A percentile compares a stretch with the other conserved stretches of the same genome.
phyloP scores from a whole-genome alignment of 192 early-diverging fungal genomes.

The Coemansia sp. region DNA sequence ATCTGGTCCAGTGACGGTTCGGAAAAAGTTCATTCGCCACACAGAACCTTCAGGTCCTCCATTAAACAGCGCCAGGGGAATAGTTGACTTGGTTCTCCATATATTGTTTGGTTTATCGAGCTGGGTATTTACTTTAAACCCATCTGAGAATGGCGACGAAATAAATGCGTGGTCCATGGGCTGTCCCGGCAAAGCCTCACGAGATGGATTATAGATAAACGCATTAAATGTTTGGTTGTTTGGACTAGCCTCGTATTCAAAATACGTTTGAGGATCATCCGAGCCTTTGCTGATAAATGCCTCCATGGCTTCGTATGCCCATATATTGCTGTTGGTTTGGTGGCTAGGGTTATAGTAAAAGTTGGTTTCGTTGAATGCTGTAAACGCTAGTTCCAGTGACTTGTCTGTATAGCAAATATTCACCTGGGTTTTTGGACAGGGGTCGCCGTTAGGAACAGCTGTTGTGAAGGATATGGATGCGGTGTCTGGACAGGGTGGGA shows the following conservation, averaged over 20 bases:
- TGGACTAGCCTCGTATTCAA: conserved; percentile 49
- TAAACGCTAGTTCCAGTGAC: conserved; percentile 31
- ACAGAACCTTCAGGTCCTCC: conserved; percentile 27
- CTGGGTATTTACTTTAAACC: conserved; percentile 35
- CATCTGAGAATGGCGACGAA: conserved; percentile 39
- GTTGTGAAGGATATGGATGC: too few species aligned
- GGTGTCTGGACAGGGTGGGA: too few species aligned
- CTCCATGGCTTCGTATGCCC: conserved; percentile 53
- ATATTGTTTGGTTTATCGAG: conserved; percentile 20
- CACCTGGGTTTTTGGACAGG: conserved; percentile 34
- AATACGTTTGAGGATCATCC: conserved; percentile 47
- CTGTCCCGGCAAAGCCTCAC: conserved; percentile 22
- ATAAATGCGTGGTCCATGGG: conserved; percentile 50
- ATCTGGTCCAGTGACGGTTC: conserved; percentile 33
- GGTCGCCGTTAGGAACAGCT: too few species aligned
- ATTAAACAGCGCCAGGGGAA: conserved; percentile 51
- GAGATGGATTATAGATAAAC: conserved; percentile 51
- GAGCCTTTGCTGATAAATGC: conserved; percentile 48
- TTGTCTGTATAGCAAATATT: conserved; percentile 48
- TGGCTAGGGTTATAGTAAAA: conserved; percentile 43
- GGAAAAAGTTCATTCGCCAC: conserved; percentile 57
- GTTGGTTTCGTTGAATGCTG: conserved; percentile 36
- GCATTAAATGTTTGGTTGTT: conserved; percentile 52
- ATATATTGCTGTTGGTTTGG: conserved; percentile 46
- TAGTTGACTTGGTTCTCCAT: conserved; percentile 29